phyloP scores from a whole-genome alignment of 805 yeast genomes.

The Lachancea mirantina region DNA sequence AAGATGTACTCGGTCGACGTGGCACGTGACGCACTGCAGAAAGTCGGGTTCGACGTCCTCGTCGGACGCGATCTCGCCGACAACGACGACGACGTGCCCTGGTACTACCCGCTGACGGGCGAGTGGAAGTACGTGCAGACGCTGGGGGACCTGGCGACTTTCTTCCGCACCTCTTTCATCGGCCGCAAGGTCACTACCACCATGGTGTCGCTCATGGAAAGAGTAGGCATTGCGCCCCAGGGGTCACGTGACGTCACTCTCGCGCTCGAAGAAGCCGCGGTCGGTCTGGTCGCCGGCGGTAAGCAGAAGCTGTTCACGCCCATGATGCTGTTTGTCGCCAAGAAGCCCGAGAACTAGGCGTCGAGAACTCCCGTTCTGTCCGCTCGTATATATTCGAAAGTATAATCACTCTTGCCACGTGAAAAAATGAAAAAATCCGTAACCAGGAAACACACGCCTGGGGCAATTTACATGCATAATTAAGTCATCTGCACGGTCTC shows the following conservation, averaged over 20 bases:
- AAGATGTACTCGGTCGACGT: constrained; percentile 84
- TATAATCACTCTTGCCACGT: too few relatives aligned
- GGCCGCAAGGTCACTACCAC: constrained; percentile 85
- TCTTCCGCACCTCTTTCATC: constrained; percentile 76
- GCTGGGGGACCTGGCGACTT: constrained; percentile 68
- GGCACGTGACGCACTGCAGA: constrained; percentile 78
- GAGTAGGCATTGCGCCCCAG: constrained; percentile 80
- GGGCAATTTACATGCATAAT: too few relatives aligned
- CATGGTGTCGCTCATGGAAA: constrained; percentile 76
- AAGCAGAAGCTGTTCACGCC: constrained; percentile 86
- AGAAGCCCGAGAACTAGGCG: constrained; percentile 58
- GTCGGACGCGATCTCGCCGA: constrained; percentile 79
- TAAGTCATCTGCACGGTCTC: too few relatives aligned
- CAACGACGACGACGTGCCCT: constrained; percentile 75
- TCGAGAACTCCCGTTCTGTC: too few relatives aligned
- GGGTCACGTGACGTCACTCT: constrained; percentile 85
- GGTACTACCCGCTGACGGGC: constrained; percentile 97
- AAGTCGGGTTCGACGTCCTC: constrained; percentile 80
- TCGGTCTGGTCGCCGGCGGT: constrained; percentile 92
- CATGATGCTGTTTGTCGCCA: constrained; percentile 89
- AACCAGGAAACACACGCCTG: too few relatives aligned
- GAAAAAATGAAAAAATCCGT: too few relatives aligned
- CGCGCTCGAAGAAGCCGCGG: constrained; percentile 96
- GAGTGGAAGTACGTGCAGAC: constrained; percentile 84
- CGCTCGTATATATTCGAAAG: too few relatives aligned